Evolutionary conservation across 352 stramenopile species (phyloP).

Genomic region (Phytopythium aichiense): DNA sequence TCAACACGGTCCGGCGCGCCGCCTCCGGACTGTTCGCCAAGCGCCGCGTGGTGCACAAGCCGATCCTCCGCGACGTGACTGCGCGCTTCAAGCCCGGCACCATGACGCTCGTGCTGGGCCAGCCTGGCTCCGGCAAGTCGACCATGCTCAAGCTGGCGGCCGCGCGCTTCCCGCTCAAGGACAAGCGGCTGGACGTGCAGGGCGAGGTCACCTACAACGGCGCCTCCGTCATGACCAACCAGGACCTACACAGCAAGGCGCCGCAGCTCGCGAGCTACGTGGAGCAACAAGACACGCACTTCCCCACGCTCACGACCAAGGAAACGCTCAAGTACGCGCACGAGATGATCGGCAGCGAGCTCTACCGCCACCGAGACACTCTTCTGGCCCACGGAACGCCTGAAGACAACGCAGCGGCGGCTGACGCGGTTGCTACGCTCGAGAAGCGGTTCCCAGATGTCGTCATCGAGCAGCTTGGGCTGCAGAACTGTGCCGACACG

Average conservation of each 20-base stretch:
- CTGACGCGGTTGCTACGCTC: slow-evolving; percentile 15
- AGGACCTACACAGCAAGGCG: slow-evolving; percentile 5
- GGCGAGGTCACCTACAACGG: slow-evolving; percentile 25
- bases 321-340: slow-evolving; percentile 53
- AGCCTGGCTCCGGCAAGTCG: slow-evolving; percentile 35
- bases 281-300: slow-evolving; percentile 65
- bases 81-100: slow-evolving; percentile 21
- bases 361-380: slow-evolving; percentile 12
- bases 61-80: slow-evolving; percentile 23
- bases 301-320: slow-evolving; percentile 74
- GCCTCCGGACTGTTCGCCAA: slow-evolving; percentile 10
- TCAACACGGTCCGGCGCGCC: slow-evolving; percentile 14
- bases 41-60: slow-evolving; percentile 9
- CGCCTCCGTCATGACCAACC: background rate
- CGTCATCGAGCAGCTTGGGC: slow-evolving; percentile 36
- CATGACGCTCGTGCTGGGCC: slow-evolving; percentile 18
- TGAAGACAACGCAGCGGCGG: slow-evolving; percentile 23
- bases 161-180: slow-evolving; percentile 19
- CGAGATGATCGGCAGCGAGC: slow-evolving; percentile 41
- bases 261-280: slow-evolving; percentile 21
- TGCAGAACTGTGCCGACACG: slow-evolving; percentile 40
- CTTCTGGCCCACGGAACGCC: slow-evolving; percentile 18
- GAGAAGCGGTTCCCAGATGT: slow-evolving; percentile 36
- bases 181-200: slow-evolving; percentile 15
- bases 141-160: slow-evolving; percentile 31